Conservation (phyloP, 2,329 filamentous ascomycete species). For the Aureobasidium subglaciale region DNA sequence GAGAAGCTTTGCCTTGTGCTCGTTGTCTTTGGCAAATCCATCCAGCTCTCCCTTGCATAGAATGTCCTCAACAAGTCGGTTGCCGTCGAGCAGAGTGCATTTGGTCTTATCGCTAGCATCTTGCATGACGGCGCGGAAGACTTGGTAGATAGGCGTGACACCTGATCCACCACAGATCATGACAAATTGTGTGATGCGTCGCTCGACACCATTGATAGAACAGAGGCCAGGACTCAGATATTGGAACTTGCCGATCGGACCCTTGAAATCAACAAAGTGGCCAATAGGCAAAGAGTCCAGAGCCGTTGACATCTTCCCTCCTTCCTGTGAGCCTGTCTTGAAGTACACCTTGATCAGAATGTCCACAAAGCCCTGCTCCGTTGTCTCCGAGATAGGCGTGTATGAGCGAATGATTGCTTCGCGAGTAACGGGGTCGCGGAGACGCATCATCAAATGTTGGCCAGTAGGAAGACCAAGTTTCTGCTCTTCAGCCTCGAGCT, state of each 20-base stretch:
- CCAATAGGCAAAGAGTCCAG: constrained; percentile 67
- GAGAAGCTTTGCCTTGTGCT: constrained; percentile 54
- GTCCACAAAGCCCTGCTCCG: constrained; percentile 57
- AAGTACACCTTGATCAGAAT: constrained; percentile 80
- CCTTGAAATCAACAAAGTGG: constrained; percentile 74
- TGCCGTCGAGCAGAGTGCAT: constrained; percentile 73
- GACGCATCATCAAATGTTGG: constrained; percentile 78
- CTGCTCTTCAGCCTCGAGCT: constrained; percentile 64
- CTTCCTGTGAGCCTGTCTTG: constrained; percentile 48
- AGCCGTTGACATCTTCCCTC: constrained; percentile 76
- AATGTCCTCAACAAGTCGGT: constrained; percentile 73
- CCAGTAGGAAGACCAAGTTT: constrained; percentile 70
- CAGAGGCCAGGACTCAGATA: constrained; percentile 65
- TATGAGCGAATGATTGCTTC: constrained; percentile 79
- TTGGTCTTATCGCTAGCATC: constrained; percentile 56
- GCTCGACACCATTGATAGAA: constrained; percentile 49
- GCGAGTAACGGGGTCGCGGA: constrained; percentile 62
- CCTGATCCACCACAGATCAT: constrained; percentile 90
- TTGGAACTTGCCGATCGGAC: constrained; percentile 77
- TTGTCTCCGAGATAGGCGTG: constrained; percentile 67
- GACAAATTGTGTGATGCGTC: constrained; percentile 59
- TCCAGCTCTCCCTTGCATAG: constrained; percentile 70
- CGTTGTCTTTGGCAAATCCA: constrained; percentile 46
- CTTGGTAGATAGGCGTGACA: constrained; percentile 85
- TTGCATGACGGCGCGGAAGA: constrained; percentile 65